Conservation (phyloP, 164 flowering plant species). For the Stephania japonica region DNA sequence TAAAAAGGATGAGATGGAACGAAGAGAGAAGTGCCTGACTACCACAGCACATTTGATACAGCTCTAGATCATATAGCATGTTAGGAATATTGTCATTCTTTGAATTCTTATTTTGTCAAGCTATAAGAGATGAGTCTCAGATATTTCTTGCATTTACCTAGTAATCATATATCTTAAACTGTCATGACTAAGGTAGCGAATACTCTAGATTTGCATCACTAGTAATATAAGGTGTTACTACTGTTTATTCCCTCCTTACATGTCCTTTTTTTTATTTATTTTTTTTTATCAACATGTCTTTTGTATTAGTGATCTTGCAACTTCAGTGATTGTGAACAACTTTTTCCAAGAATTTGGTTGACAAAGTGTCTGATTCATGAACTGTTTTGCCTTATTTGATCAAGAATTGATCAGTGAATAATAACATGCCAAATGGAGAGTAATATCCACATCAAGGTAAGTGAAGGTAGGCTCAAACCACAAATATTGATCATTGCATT, state of each 20-base stretch:
- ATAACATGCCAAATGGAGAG: no score
- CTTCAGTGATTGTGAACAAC: neutral
- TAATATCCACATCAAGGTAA: no score
- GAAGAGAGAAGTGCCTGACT: no score
- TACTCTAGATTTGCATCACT: neutral
- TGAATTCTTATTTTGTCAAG: neutral
- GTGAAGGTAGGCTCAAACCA: no score
- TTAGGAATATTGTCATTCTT: neutral
- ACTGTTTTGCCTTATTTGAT: no score
- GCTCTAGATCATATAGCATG: neutral
- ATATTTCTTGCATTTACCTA: neutral
- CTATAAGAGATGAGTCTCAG: neutral
- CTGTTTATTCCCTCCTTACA: neutral
- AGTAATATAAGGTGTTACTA: neutral
- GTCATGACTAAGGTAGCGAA: neutral
- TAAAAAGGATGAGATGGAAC: slow-evolving; percentile 6
- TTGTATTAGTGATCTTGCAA: neutral
- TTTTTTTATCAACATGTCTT: no score
- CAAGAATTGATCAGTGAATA: no score
- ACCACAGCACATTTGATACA: no score
- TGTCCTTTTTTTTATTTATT: no score
- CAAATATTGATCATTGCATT: no score
- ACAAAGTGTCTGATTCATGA: no score
- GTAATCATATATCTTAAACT: neutral
- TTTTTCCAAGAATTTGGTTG: no score